Conservation (phyloP, 495 filamentous ascomycete genomes). For the Copromyces sp. region DNA sequence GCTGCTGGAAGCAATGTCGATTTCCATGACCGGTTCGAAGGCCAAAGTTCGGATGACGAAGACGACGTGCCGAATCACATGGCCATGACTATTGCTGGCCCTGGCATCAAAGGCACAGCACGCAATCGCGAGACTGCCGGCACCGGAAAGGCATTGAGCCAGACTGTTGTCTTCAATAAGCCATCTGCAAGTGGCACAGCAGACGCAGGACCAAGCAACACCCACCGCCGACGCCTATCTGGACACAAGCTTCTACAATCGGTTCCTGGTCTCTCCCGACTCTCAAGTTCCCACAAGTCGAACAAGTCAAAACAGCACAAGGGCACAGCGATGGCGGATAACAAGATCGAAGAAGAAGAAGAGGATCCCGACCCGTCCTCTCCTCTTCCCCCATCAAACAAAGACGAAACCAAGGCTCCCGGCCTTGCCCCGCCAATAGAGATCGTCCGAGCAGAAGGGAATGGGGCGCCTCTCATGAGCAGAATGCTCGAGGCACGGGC, state of each 20-base stretch:
- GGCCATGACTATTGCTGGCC: conserved; percentile 22
- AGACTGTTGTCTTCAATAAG: not conserved
- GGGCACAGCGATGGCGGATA: conserved; percentile 8
- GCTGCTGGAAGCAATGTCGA: conserved; percentile 75
- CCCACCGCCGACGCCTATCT: not conserved
- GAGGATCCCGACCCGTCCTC: not conserved
- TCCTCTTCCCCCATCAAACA: not conserved
- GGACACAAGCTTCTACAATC: conserved; percentile 40
- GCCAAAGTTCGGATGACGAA: conserved; percentile 68
- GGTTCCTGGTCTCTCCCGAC: conserved; percentile 38
- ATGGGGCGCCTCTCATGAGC: conserved; percentile 63
- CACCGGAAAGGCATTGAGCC: not conserved
- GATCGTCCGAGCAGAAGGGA: conserved; percentile 22
- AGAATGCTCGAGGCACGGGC: conserved; percentile 75
- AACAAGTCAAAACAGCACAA: conserved; percentile 27
- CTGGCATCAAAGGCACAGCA: not conserved
- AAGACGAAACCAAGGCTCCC: not conserved
- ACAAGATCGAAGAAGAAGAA: conserved; percentile 14
- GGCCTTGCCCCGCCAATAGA: conserved; percentile 19
- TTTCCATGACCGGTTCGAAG: conserved; percentile 72
- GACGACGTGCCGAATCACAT: conserved; percentile 22
- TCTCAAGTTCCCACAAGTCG: conserved; percentile 25
- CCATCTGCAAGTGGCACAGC: not conserved
- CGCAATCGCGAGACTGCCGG: not conserved
- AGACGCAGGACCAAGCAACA: not conserved